Evolutionary conservation across 2,329 filamentous ascomycete genomes (phyloP), one percentile per base, ranked within the genome.

Genomic region (Blumeria hordei): DNA sequence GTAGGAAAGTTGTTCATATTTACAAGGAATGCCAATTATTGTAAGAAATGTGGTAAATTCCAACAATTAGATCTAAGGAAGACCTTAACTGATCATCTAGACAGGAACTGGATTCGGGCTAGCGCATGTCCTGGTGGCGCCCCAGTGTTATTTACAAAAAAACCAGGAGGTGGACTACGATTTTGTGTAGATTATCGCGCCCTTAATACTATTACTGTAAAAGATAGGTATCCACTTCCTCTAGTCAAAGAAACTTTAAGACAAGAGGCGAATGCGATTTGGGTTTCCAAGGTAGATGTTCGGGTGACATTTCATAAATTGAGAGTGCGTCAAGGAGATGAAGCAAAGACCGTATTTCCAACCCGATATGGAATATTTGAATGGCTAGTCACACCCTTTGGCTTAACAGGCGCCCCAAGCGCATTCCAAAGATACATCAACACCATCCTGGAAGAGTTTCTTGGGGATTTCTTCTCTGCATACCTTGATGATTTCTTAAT

Each of bases 271-370:
- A 36, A 28, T 2, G 28, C 32, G 4, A 21, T 18, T 6, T 49
- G 45, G 45, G 21, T 39, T 39, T 39, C 37, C 21, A 28, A 28
- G 21, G 21, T 28, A 28, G 21, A 28, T 28, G 21, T 28, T 45
- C 41, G 41, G 3, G 21, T 18, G 12, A 7, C 49, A 36, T 51
- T 51, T 51, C 49, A 36, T 28, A 35, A 51, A 34, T 34, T 51
- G 12, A 51, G 49, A 28, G 49, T 51, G 14, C 28, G 49, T 3
- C 18, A 32, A 49, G 45, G 45, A 12, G 21, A 49, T 9, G 45
- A 49, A 18, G 9, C n/a, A 49, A 51, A 51, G 21, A 36, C 35
- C 39, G 16, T 69, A 67, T 62, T 61, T 45, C 41, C 3, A 14
- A 45, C 41, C n/a, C 41, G 41, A 16, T 45, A 14, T 45, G 41